phyloP scores from a whole-genome alignment of 2,329 filamentous ascomycete genomes.

The Pyrenophora graminea region DNA sequence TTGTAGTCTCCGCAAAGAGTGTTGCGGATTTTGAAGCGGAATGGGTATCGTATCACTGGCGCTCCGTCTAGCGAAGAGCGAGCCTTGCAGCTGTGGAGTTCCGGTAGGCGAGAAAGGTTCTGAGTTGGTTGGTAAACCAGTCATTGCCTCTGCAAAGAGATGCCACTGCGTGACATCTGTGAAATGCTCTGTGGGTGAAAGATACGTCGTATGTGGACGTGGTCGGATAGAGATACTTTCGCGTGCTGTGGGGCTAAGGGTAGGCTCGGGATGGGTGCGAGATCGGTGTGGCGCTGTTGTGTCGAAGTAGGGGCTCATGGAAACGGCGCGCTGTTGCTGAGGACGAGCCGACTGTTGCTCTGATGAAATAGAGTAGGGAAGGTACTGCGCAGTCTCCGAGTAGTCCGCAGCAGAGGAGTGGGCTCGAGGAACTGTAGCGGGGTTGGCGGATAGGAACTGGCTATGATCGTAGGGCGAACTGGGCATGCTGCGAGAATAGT shows the following conservation, averaged over 20 bases:
- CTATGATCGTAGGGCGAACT: slow-evolving; percentile 33
- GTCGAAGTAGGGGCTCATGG: slow-evolving; percentile 28
- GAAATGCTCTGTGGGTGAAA: slow-evolving; percentile 43
- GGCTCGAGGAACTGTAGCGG: slow-evolving; percentile 22
- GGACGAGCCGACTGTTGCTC: slow-evolving; percentile 2
- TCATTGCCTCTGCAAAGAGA: slow-evolving; percentile 47
- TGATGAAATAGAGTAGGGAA: slow-evolving; percentile 17
- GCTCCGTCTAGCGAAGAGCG: slow-evolving; percentile 37
- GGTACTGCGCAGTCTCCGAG: slow-evolving; percentile 18
- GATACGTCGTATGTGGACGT: slow-evolving; percentile 39
- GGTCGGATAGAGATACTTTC: slow-evolving; percentile 24
- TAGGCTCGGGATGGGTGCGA: slow-evolving; percentile 37
- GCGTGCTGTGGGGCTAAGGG: slow-evolving; percentile 23
- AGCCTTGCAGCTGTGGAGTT: slow-evolving; percentile 39
- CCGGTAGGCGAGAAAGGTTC: slow-evolving; percentile 40
- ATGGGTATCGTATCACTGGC: slow-evolving; percentile 34
- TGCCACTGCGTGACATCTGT: slow-evolving; percentile 44
- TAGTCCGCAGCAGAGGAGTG: slow-evolving; percentile 30
- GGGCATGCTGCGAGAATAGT: slow-evolving; percentile 43
- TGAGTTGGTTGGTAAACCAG: slow-evolving; percentile 37
- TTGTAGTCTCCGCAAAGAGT: slow-evolving; percentile 13
- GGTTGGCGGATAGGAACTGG: slow-evolving; percentile 14
- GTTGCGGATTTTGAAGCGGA: slow-evolving; percentile 23
- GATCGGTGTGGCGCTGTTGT: slow-evolving; percentile 24
- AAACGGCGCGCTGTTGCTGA: slow-evolving; percentile 21